Evolutionary conservation across 75 land plant species (phyloP).

Genomic region (Azolla pinnata): DNA sequence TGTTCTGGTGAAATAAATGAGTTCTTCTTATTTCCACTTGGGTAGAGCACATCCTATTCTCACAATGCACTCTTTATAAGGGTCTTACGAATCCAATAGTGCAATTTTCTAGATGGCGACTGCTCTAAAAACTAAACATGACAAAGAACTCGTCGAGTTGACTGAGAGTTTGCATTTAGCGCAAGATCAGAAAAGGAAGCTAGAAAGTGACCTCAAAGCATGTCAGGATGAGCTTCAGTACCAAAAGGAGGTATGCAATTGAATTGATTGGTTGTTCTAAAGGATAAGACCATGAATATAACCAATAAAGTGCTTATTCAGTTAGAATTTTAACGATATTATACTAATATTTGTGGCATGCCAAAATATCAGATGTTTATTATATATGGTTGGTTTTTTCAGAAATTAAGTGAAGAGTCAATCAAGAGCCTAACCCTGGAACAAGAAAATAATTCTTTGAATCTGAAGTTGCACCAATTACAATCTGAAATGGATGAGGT

Average conservation of each 20-base stretch:
- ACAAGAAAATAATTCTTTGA: conserved; percentile 55
- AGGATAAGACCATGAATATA: neutral
- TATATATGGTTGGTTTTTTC: conserved; percentile 5
- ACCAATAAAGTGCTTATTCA: neutral
- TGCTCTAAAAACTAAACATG: conserved; percentile 4
- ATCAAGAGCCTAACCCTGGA: conserved; percentile 55
- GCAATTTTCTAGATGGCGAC: conserved; percentile 12
- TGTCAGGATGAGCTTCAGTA: conserved; percentile 1
- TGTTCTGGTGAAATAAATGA: no score
- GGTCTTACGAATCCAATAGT: no score
- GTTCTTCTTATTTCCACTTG: no score
- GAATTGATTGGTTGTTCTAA: neutral
- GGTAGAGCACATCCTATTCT: no score
- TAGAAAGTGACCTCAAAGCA: conserved; percentile 4
- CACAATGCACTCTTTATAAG: neutral
- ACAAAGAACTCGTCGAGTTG: conserved; percentile 8
- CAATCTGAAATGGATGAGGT: conserved; percentile 85
- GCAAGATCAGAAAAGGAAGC: neutral
- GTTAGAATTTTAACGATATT: neutral
- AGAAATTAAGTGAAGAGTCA: conserved; percentile 71
- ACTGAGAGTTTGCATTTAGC: neutral
- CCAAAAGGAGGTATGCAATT: conserved; percentile 10
- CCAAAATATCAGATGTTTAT: neutral
- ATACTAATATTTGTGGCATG: neutral
- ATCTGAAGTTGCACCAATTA: conserved; percentile 57